Base-by-base conservation (phyloP, 164 flowering plant species). In the Tetrastigma voinierianum region DNA sequence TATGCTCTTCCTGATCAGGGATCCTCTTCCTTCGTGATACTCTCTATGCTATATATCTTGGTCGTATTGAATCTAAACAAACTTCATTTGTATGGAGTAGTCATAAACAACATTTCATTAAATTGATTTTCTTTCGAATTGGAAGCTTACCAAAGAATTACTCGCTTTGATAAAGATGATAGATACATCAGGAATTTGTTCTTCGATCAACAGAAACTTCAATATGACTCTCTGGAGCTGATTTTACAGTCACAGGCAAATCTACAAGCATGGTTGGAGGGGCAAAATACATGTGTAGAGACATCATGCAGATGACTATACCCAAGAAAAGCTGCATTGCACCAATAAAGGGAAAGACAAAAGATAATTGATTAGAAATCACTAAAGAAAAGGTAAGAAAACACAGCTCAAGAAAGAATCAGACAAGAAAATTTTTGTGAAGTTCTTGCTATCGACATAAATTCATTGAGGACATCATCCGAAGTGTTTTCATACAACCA, bases 241-340 rank as follows among this genome's bases (percentile, higher is more conserved):
- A 67, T 73, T 87, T 87, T 25, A 67, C 70, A 6, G 80, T 49
- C 59, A 68, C 45, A 25, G 97, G 88, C 64, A 82, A 64, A 70
- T 91, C 93, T 51, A 91, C 20, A 64, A 91, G 94, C 84, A 70
- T 82, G 75, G 51, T 80, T 73, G 89, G 79, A 71, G 98, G 96
- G n/a, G 96, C 89, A 78, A 94, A 94, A 67, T 92, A 90, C 93
- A 91, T 88, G 74, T 94, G 98, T 16, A 91, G 76, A 9, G 98
- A 94, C 91, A 91, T 91, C 86, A 88, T 90, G 81, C 97, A 95
- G 65, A 90, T 82, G 44, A 86, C 74, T 47, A 92, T 95, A n/a
- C 97, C 97, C 80, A 95, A 67, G 82, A 94, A 87, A 67, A 94
- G 97, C 98, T 94, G 91, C 80, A 82, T 40, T 20, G 51, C 5